Evolutionary conservation across 768 basidiomycete genomes (phyloP).

Genomic region (Suillus hirtellus): DNA sequence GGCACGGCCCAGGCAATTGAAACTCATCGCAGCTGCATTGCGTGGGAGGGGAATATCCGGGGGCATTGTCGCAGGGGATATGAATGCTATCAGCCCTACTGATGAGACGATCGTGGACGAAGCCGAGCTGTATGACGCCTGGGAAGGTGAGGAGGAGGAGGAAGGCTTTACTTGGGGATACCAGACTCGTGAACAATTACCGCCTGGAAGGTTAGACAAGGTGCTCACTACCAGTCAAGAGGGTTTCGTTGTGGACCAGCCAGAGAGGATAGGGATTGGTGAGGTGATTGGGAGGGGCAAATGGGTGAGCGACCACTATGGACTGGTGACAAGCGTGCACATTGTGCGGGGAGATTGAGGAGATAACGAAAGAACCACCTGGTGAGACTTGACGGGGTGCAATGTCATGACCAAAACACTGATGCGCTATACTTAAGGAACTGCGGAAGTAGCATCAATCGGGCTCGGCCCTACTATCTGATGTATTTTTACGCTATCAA

Average conservation of each 20-base stretch:
- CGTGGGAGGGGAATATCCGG: constrained; percentile 48
- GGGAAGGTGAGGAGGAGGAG: constrained; percentile 46
- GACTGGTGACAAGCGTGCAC: constrained; percentile 46
- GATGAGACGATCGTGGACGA: constrained; percentile 45
- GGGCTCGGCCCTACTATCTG: neutral
- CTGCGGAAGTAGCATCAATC: constrained; percentile 3
- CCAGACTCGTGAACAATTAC: constrained; percentile 49
- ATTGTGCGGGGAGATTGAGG: constrained; percentile 23
- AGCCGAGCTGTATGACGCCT: constrained; percentile 60
- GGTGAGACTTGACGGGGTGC: constrained; percentile 1
- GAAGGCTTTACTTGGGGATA: constrained; percentile 69
- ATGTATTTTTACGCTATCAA: constrained; percentile 14
- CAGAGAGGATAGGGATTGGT: constrained; percentile 57
- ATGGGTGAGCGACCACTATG: constrained; percentile 73
- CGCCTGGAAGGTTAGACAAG: constrained; percentile 64
- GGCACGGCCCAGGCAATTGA: constrained; percentile 50
- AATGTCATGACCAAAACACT: constrained; percentile 5
- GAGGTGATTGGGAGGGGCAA: constrained; percentile 41
- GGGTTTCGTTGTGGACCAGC: constrained; percentile 53
- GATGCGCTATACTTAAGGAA: neutral
- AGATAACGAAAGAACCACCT: neutral
- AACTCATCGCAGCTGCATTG: constrained; percentile 51
- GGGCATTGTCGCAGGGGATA: constrained; percentile 69
- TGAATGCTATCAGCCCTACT: constrained; percentile 59
- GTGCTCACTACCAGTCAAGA: constrained; percentile 55